Percentiles rank a stretch among this genome's conserved stretches.
phyloP scores from a whole-genome alignment of 1,139 yeast species.

The Geotrichum bryndzae region DNA sequence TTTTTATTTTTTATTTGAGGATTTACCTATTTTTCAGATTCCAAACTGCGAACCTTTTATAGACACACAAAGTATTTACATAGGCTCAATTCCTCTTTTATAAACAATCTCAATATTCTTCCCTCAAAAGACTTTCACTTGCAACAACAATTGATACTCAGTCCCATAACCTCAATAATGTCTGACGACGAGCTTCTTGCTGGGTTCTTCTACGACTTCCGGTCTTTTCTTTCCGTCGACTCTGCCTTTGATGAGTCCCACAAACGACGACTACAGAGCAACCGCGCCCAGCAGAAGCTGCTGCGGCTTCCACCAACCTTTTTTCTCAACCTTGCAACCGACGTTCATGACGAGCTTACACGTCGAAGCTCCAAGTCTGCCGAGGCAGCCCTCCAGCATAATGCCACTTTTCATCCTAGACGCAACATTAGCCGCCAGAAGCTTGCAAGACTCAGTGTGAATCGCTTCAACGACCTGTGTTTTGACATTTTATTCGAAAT shows the following conservation, averaged over 20 bases:
- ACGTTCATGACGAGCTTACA: constrained; percentile 86
- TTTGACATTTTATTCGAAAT: constrained; percentile 85
- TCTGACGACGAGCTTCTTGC: background rate
- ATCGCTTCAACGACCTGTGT: constrained; percentile 83
- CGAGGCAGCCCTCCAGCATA: constrained; percentile 23
- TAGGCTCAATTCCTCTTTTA: background rate
- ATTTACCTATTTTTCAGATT: background rate
- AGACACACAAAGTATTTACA: background rate
- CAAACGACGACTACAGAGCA: constrained; percentile 24
- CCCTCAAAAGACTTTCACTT: background rate
- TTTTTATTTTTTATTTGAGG: background rate
- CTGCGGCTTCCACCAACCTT: constrained; percentile 74
- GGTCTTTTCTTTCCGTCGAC: constrained; percentile 15
- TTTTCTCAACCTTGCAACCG: constrained; percentile 82
- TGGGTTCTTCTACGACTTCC: constrained; percentile 12
- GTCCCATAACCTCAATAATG: background rate
- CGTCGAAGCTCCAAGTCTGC: constrained; percentile 57
- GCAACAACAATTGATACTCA: background rate
- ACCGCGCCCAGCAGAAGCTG: constrained; percentile 80
- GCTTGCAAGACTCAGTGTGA: constrained; percentile 73
- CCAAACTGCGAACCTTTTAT: background rate
- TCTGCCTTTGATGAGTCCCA: constrained; percentile 16
- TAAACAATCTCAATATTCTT: background rate
- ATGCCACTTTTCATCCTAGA: constrained; percentile 65
- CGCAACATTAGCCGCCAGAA: constrained; percentile 94